Conservation (phyloP, 345 rosid genomes). For the Combretum micranthum region DNA sequence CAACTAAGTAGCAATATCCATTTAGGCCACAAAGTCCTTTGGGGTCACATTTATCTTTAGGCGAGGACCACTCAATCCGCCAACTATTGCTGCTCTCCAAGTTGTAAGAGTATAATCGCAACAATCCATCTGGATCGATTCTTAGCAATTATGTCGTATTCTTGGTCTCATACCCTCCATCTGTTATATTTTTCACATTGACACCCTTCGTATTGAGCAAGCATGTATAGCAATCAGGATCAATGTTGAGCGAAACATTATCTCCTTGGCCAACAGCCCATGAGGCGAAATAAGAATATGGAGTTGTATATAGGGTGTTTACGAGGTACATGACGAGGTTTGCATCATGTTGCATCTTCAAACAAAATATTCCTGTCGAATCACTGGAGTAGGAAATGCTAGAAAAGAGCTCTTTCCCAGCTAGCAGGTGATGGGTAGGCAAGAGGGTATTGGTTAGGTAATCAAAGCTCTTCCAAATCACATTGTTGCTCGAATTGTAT, state of each 20-base stretch:
- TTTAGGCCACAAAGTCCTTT: too few species aligned
- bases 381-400: slow-evolving; percentile 12
- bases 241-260: slow-evolving; percentile 14
- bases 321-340: slow-evolving; percentile 25
- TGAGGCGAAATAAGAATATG: slow-evolving; percentile 13
- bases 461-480: slow-evolving; percentile 26
- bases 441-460: slow-evolving; percentile 26
- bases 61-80: too few species aligned
- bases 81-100: too few species aligned
- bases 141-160: not conserved
- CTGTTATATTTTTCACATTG: not conserved
- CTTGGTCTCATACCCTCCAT: not conserved
- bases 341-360: slow-evolving; percentile 21
- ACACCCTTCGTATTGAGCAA: slow-evolving; percentile 4
- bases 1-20: too few species aligned
- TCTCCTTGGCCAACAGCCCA: not conserved
- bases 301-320: not conserved
- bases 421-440: slow-evolving; percentile 14
- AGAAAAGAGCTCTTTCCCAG: slow-evolving; percentile 8
- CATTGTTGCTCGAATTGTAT: not conserved
- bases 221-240: slow-evolving; percentile 14
- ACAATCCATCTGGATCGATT: too few species aligned
- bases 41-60: too few species aligned
- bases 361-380: slow-evolving; percentile 20
- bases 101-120: too few species aligned